Base-by-base conservation (phyloP, 148 eudicot species). In the Camellia japonica region DNA sequence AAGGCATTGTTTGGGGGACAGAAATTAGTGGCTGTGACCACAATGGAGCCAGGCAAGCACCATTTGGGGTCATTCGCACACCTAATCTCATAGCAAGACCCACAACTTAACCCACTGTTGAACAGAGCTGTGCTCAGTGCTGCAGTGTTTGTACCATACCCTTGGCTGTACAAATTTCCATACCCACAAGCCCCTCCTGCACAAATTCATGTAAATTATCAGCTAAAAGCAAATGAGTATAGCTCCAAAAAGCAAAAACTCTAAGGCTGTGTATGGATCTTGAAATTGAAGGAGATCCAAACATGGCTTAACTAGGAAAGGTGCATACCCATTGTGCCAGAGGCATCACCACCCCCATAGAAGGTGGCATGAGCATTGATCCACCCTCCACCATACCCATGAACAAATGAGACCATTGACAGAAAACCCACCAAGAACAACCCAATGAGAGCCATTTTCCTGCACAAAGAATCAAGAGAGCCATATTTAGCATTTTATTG, bases 161-260 rank as follows among this genome's bases (percentile, higher is more conserved):
- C 94, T 74, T 89, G 88, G 12, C 89, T 89, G 74, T 89, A 91
- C 47, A 91, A 74, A 71, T 91, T 91, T 6, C 94, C 92, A 68
- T 91, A 91, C 11, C 94, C 94, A 82, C 94, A 89, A 12, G 94
- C 94, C 43, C 94, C 94, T 0, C 94, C 94, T 91, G 66, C 13
- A 52, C 62, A 44, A 71, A 18, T 18, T 49, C 72, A 76, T 8
- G 63, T 70, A 69, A 67, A 60, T 38, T 59, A 60, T 15, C 64
- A 60, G 20, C 64, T 3, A 58, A 30, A 30, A 30, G 38, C 38
- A 30, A 58, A 58, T 58, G 13, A 14, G 61, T 58, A 10, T 58
- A 30, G 8, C 61, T 58, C 61, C 61, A 58, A 58, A 58, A 30
- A 30, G 38, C 38, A 30, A 30, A 30, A 30, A 30, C 38, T 30